phyloP scores from a whole-genome alignment of 2,329 filamentous ascomycete species.

The Ambrosiella xylebori region DNA sequence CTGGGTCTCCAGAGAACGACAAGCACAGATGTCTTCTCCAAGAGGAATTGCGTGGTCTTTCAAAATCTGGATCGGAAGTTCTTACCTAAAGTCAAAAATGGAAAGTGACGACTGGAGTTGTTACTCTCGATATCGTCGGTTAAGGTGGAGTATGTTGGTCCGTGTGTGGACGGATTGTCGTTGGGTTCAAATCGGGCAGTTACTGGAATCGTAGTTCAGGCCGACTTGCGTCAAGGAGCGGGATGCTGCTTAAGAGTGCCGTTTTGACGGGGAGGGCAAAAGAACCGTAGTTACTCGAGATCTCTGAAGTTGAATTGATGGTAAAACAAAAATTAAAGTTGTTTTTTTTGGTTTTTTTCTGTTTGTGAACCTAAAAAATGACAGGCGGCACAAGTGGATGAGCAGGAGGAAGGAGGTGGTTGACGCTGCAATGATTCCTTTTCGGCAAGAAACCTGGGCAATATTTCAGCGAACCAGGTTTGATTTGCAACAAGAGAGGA shows the following conservation, averaged over 20 bases:
- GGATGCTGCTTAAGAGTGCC: neutral
- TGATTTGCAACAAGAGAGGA: conserved; percentile 2
- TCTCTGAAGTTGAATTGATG: neutral
- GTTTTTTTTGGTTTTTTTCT: neutral
- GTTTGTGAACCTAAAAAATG: neutral
- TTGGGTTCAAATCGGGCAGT: conserved; percentile 5
- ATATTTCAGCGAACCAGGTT: conserved; percentile 13
- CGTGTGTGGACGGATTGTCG: conserved; percentile 1
- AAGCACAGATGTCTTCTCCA: neutral
- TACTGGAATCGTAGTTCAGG: conserved; percentile 3
- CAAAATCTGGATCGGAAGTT: neutral
- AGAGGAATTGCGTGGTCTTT: neutral
- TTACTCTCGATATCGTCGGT: conserved; percentile 1
- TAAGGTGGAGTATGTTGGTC: conserved; percentile 1
- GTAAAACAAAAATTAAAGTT: neutral
- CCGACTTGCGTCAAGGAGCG: conserved; percentile 2
- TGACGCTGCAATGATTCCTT: conserved; percentile 5
- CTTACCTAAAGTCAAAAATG: neutral
- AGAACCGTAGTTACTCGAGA: neutral
- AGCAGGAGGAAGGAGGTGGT: conserved; percentile 1
- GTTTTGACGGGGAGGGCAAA: neutral
- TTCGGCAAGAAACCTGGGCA: conserved; percentile 10
- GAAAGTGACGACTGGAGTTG: neutral
- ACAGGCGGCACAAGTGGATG: neutral
- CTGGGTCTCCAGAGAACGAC: neutral